Base-by-base conservation (phyloP, 2,329 filamentous ascomycete genomes). In the Ophiostoma sp. region DNA sequence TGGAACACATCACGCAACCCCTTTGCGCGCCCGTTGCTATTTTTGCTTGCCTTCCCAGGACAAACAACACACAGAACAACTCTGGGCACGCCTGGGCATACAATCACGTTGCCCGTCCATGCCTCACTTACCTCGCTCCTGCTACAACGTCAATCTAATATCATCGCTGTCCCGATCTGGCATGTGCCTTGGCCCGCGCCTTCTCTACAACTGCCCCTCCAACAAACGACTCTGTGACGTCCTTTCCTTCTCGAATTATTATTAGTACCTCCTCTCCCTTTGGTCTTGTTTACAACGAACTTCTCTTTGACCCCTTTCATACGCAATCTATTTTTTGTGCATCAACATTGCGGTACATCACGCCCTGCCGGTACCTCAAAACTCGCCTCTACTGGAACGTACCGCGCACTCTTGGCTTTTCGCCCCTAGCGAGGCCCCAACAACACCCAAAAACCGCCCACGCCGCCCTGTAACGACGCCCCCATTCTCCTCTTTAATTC, bases 111-210 rank as follows among this genome's bases (percentile, higher is more conserved):
- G 45, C 52, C 42, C 48, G n/a, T 19, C 59, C 8, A 33, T 42
- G 61, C 39, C 61, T 48, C 64, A 8, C 64, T 68, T 25, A 17
- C 42, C 42, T 33, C 25, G 42, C 25, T 69, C 61, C 45, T 63
- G 42, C 66, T 64, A 19, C 69, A 36, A 45, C 55, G 28, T 66
- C 61, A 68, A 72, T 70, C 55, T 45, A 66, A 33, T 39, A 66
- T 50, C 31, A 11, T 50, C 25, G 19, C 25, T 63, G 33, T 74
- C 69, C 50, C 50, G 50, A 69, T 71, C 28, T 71, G 72, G 52
- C 72, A 71, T 74, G 72, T 71, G 72, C 50, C 69, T 45, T 70
- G 72, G 39, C 59, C 39, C 69, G 72, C 61, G 33, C 68, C 69
- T 59, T 48, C 61, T 25, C 42, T 50, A 25, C 33, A 48, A n/a